phyloP scores from a whole-genome alignment of 345 rosid species.

The Euphorbia peplus region DNA sequence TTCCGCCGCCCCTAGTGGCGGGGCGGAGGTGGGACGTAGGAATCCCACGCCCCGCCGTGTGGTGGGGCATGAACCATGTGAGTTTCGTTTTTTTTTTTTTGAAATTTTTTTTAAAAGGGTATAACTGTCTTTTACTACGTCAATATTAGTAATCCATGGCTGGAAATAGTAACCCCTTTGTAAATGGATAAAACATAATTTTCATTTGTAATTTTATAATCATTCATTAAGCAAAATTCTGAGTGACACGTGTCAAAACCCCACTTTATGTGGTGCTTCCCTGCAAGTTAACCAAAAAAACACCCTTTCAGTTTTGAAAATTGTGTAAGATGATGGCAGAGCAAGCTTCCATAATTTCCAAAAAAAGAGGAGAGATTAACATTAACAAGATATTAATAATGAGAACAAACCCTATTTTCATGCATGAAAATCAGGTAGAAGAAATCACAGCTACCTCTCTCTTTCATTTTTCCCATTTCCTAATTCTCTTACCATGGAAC shows the following conservation, averaged over 20 bases:
- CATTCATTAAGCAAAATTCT: too few relatives aligned
- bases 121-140: too few relatives aligned
- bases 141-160: too few relatives aligned
- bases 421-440: conserved; percentile 25
- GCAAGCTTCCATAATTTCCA: not conserved
- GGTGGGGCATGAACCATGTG: too few relatives aligned
- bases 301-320: not conserved
- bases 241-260: conserved; percentile 13
- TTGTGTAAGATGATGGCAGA: not conserved
- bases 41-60: too few relatives aligned
- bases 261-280: not conserved
- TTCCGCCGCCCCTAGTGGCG: too few relatives aligned
- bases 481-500: conserved; percentile 14
- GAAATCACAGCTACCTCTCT: conserved; percentile 29
- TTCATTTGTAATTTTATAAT: too few relatives aligned
- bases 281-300: not conserved
- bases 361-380: not conserved
- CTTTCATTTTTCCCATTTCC: conserved; percentile 10
- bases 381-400: conserved; percentile 5
- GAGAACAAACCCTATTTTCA: conserved; percentile 17
- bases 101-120: too few relatives aligned
- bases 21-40: too few relatives aligned
- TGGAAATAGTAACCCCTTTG: too few relatives aligned
- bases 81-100: too few relatives aligned
- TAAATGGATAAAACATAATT: too few relatives aligned